phyloP scores from a whole-genome alignment of 805 yeast genomes.

The Cephaloascus fragrans region DNA sequence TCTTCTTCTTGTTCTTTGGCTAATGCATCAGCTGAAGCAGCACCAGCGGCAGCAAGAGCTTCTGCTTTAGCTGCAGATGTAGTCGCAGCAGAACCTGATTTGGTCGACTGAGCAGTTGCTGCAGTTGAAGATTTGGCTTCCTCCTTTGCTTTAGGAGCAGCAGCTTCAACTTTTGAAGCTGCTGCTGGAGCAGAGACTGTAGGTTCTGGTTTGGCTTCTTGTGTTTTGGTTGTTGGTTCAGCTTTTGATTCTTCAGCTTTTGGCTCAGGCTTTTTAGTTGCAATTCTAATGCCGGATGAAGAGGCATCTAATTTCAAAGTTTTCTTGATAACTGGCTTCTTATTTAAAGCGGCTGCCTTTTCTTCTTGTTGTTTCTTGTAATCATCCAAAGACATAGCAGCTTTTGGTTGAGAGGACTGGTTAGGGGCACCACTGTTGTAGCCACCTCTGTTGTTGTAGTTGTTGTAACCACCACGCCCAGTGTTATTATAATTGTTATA shows the following conservation, averaged over 20 bases:
- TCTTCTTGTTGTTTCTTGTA: slow-evolving; percentile 61
- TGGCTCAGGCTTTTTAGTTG: slow-evolving; percentile 17
- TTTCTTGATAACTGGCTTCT: slow-evolving; percentile 47
- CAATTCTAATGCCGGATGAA: slow-evolving; percentile 56
- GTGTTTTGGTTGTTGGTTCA: slow-evolving; percentile 14
- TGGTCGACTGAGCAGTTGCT: slow-evolving; percentile 3
- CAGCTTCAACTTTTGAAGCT: slow-evolving; percentile 5
- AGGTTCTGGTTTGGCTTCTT: slow-evolving; percentile 8
- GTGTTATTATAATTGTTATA: slow-evolving; percentile 10
- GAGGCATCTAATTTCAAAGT: slow-evolving; percentile 52
- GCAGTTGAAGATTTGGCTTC: slow-evolving; percentile 6
- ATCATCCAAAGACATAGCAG: slow-evolving; percentile 69
- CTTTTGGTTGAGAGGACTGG: slow-evolving; percentile 18
- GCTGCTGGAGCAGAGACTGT: slow-evolving; percentile 7
- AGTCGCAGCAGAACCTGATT: slow-evolving; percentile 11
- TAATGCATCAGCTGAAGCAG: slow-evolving; percentile 36
- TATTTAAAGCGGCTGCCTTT: slow-evolving; percentile 26
- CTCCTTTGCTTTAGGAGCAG: slow-evolving; percentile 6
- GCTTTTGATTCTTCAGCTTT: slow-evolving; percentile 14
- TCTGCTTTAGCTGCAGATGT: slow-evolving; percentile 6
- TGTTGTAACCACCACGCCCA: slow-evolving; percentile 9
- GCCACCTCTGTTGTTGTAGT: slow-evolving; percentile 8
- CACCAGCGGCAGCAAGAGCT: slow-evolving; percentile 8
- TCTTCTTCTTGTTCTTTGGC: slow-evolving; percentile 68
- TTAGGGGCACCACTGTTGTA: slow-evolving; percentile 7